Base-by-base conservation (phyloP, 2,329 filamentous ascomycete species). In the Alternaria rosae region DNA sequence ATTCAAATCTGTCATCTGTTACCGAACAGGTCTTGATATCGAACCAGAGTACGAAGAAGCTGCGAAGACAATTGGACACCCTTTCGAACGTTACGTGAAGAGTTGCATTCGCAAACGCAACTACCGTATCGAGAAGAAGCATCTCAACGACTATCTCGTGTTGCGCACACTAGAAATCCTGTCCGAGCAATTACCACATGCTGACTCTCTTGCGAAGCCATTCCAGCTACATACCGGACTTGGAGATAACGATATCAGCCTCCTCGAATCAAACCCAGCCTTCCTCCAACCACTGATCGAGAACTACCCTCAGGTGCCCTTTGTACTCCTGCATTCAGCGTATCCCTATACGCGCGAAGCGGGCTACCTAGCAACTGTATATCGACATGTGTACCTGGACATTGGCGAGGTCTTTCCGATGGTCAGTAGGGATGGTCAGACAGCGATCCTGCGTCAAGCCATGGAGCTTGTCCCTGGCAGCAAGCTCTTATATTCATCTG, bases 1-100 rank as follows among this genome's bases (percentile, higher is more conserved):
- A 3, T 96, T 96, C 85, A 95, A 96, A 78, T 92, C 89, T 1
- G 88, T 94, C 51, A 87, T 96, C 57, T 94, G 92, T 79, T 95
- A 95, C 76, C 86, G 92, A 13, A 92, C 89, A 0, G 92, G 92
- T 0, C 82, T 94, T 15, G 80, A 85, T n/a, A 74, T 84, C 8
- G 80, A 85, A 55, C 76, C 83, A 1, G 80, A 82, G 2, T 81
- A 81, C 11, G 73, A 80, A 23, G 80, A 79, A 2, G 73, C 74
- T 47, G 72, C 77, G 6, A 65, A 69, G 52, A 72, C 73, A 13
- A 75, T 79, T 2, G 76, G 73, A 3, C 65, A 73, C 43, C 74
- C 76, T 4, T 84, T 84, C 54, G 75, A 79, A 53, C 75, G 78
- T 2, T 83, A 81, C 54, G 73, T 83, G 7, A 79, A 79, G 17